Base-by-base conservation (phyloP, 2,329 filamentous ascomycete genomes). In the Aspergillus sp. region DNA sequence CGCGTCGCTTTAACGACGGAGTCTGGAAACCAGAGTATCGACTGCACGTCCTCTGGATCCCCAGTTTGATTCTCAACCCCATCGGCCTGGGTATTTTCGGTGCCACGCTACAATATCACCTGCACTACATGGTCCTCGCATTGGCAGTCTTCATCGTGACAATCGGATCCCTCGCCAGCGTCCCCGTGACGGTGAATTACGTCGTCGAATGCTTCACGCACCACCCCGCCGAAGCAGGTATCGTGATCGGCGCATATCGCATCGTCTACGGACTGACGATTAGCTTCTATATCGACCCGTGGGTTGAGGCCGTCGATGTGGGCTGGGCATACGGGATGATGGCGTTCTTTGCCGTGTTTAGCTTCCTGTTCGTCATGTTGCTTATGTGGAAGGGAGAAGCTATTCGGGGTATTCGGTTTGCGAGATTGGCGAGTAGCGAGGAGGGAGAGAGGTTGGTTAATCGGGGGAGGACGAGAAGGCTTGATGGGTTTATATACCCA, bases 11-110 rank as follows among this genome's bases (percentile, higher is more conserved):
- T 2, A 41, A 38, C 33, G 52, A 52, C 32, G 64, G 64, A 5
- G 49, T 51, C 28, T 71, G 68, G 69, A 61, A 62, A 32, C 62
- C 68, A 6, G 69, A 71, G 48, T 69, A 67, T 43, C 61, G 68
- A 8, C 60, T 71, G 10, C 56, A 63, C 40, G 46, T 54, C 7
- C 45, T 66, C 2, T 59, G 55, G 46, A 47, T 61, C 2, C 59
- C 60, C 3, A 53, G 55, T 9, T 46, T 67, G 8, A 48, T 68
- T 10, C 49, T 59, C 7, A 32, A 32, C 31, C 52, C 56, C 6
- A 43, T 68, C 7, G 63, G 62, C 2, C 51, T 69, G 12, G 65
- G 64, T 9, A 45, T 71, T 9, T 66, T 64, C 26, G 68, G 68
- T 26, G 58, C 59, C 2, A 53, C 53, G 2, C 52, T 71, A n/a